Percentiles rank a stretch among this genome's conserved stretches.
Evolutionary conservation across 306 rosid species (phyloP).

Genomic region (Phaseolus lunatus): DNA sequence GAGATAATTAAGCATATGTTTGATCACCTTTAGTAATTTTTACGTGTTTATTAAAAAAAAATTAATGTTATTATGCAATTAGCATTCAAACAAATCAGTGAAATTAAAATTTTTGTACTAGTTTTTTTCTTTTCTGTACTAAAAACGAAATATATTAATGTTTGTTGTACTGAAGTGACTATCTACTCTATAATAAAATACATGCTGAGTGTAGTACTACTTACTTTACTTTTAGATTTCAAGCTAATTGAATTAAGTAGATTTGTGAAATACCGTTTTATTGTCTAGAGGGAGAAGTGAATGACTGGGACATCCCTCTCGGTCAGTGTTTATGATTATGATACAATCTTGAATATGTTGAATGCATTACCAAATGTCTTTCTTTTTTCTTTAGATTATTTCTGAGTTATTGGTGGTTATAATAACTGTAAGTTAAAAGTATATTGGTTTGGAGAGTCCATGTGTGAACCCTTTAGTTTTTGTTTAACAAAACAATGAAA

Average conservation of each 20-base stretch:
- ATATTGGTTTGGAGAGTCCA: conserved; percentile 6
- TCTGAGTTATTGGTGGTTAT: conserved; percentile 19
- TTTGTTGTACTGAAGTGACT: too few species aligned
- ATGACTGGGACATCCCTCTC: background rate
- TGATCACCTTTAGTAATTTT: too few species aligned
- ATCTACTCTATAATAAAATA: too few species aligned
- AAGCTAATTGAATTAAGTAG: conserved; percentile 3
- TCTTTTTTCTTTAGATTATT: conserved; percentile 12
- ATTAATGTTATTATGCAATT: too few species aligned
- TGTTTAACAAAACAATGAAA: background rate
- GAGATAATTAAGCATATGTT: too few species aligned
- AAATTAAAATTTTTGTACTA: too few species aligned
- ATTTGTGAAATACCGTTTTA: conserved; percentile 28
- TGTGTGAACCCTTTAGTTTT: background rate
- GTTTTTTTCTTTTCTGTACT: too few species aligned
- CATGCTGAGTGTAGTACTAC: background rate
- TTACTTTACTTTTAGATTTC: conserved; percentile 6
- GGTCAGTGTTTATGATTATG: background rate
- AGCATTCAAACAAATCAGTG: too few species aligned
- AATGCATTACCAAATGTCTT: conserved; percentile 27
- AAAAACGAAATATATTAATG: too few species aligned
- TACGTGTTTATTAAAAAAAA: too few species aligned
- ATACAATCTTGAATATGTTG: conserved; percentile 14
- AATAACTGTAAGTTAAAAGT: background rate
- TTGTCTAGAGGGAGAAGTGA: conserved; percentile 24